Evolutionary conservation across 768 basidiomycete genomes (phyloP), one percentile per base, ranked within the genome.

Genomic region (Suillus sp.): DNA sequence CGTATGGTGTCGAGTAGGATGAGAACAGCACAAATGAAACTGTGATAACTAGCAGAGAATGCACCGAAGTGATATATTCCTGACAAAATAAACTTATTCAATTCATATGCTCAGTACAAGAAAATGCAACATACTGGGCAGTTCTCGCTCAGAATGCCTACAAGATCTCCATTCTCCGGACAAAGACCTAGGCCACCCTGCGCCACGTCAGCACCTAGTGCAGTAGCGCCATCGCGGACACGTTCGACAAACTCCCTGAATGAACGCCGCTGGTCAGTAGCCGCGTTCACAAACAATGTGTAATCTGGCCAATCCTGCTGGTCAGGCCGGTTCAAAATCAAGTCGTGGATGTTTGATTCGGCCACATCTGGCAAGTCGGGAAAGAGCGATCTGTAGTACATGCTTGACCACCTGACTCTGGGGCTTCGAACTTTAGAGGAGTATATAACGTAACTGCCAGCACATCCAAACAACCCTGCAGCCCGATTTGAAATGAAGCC

Each of bases 141-240:
- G 68, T 90, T 91, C 43, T 85, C 79, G 71, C 85, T 84, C 70
- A 88, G 78, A n/a, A 90, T 83, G 2, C 86, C 89, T 22, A 91
- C 78, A 30, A 88, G 82, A 57, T 86, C 85, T 0, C 79, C 79
- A 20, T 79, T 74, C 50, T 78, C 78, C 1, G 71, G 74, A 18
- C 71, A 65, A 11, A 90, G 66, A 1, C 81, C 86, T 7, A 87
- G 75, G 0, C 88, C 86, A 1, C 86, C 86, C n/a, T 81, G 71
- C 0, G 75, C 66, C 8, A 72, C 65, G 4, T 83, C 76, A 27
- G 77, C 71, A 2, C 77, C 83, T 1, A 89, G 74, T 1, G 81
- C 86, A 0, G 86, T 86, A 5, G 83, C 80, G 22, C 81, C 80
- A 45, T 82, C 76, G 30, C 76, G 71, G 0, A 88, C 77, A n/a